These are phyloP conservation scores for Yamadazyma oceani DNA, from an alignment of 1,139 yeast species.

Conservation along the genomic window DNA sequence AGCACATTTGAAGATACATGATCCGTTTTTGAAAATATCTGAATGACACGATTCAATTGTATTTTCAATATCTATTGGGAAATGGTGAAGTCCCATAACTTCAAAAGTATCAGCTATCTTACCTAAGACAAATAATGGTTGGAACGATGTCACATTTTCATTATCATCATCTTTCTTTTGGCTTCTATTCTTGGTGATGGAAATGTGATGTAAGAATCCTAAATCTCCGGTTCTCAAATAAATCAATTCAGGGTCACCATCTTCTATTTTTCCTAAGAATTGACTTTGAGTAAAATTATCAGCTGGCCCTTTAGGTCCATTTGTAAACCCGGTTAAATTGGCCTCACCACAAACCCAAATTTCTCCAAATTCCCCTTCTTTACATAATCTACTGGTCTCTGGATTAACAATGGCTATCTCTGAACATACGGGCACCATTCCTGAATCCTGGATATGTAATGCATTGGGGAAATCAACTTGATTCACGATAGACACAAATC, in stretches of 20 bases:
- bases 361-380: slow-evolving; percentile 95
- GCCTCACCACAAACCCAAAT: slow-evolving; percentile 96
- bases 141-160: slow-evolving; percentile 46
- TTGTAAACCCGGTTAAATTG: slow-evolving; percentile 62
- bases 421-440: slow-evolving; percentile 93
- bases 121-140: slow-evolving; percentile 83
- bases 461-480: slow-evolving; percentile 69
- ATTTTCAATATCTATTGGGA: slow-evolving; percentile 79
- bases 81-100: slow-evolving; percentile 86
- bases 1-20: slow-evolving; percentile 79
- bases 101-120: slow-evolving; percentile 88
- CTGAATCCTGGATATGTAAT: slow-evolving; percentile 85
- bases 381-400: slow-evolving; percentile 76
- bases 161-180: slow-evolving; percentile 20
- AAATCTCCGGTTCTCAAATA: slow-evolving; percentile 91
- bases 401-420: slow-evolving; percentile 95
- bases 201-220: slow-evolving; percentile 82
- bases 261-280: slow-evolving; percentile 55
- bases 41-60: slow-evolving; percentile 70
- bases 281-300: slow-evolving; percentile 43
- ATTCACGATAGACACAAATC: slow-evolving; percentile 77
- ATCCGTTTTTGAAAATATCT: slow-evolving; percentile 56
- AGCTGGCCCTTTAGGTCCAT: slow-evolving; percentile 51
- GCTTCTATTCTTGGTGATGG: slow-evolving; percentile 38
- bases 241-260: slow-evolving; percentile 60